A percentile compares a stretch with the other conserved stretches of the same genome.
These are phyloP conservation scores for Coemansia sp. DNA, from an alignment of 192 early-diverging fungal species.

Conservation along the genomic window DNA sequence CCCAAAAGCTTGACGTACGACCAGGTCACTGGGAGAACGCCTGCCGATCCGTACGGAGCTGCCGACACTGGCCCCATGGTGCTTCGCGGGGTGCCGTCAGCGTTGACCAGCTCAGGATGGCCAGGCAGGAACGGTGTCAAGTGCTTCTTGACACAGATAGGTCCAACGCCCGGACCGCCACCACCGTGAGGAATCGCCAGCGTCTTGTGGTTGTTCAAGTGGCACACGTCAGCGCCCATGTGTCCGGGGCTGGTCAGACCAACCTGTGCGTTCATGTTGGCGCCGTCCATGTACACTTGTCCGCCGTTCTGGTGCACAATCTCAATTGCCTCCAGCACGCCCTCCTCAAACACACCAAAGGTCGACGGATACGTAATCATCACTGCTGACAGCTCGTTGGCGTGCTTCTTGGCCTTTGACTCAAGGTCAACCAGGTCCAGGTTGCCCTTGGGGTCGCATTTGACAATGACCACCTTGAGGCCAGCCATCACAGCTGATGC, in stretches of 20 bases:
- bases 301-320: slow-evolving; percentile 94
- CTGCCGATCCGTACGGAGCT: slow-evolving; percentile 94
- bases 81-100: slow-evolving; percentile 62
- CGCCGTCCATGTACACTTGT: slow-evolving; percentile 99
- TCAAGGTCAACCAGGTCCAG: slow-evolving; percentile 88
- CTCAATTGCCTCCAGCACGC: slow-evolving; percentile 81
- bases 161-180: slow-evolving; percentile 97
- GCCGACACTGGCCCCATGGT: slow-evolving; percentile 93
- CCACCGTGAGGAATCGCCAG: slow-evolving; percentile 99
- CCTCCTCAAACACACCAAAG: slow-evolving; percentile 96
- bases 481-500: slow-evolving; percentile 98
- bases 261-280: slow-evolving; percentile 88
- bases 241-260: slow-evolving; percentile 83
- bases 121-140: slow-evolving; percentile 90
- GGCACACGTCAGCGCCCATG: slow-evolving; percentile 99
- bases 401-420: slow-evolving; percentile 85
- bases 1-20: slow-evolving; percentile 99
- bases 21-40: slow-evolving; percentile 97
- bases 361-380: slow-evolving; percentile 99
- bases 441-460: slow-evolving; percentile 91
- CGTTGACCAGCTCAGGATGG: slow-evolving; percentile 76
- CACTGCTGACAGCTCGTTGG: slow-evolving; percentile 83
- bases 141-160: slow-evolving; percentile 91
- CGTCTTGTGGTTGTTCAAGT: slow-evolving; percentile 99
- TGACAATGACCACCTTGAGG: slow-evolving; percentile 88